These are phyloP conservation scores for Falciphora oryzae DNA, from an alignment of 2,329 filamentous ascomycete species.

Conservation along the genomic window DNA sequence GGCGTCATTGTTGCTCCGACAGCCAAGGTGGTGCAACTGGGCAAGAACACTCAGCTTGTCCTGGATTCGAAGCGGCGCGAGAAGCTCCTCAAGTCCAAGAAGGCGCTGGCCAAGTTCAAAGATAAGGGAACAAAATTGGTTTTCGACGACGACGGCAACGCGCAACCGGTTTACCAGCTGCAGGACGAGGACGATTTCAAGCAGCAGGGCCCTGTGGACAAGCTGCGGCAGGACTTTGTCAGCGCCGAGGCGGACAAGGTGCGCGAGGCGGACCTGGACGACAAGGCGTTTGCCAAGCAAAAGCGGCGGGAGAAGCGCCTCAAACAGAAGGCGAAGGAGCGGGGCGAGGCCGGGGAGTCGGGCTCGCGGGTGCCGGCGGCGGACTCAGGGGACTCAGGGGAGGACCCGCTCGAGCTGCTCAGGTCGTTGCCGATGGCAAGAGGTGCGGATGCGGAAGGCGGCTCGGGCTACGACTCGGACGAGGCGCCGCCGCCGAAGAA, in stretches of 20 bases:
- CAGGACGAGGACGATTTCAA: conserved; percentile 78
- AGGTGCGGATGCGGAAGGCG: conserved; percentile 25
- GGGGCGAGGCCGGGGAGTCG: conserved; percentile 25
- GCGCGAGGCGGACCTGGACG: conserved; percentile 67
- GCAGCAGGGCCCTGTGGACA: conserved; percentile 66
- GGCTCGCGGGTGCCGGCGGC: conserved; percentile 16
- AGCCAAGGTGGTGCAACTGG: conserved; percentile 58
- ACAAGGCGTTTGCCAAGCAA: conserved; percentile 75
- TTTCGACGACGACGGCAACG: conserved; percentile 86
- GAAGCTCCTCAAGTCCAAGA: conserved; percentile 92
- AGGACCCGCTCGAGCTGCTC: conserved; percentile 53
- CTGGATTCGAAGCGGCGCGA: conserved; percentile 94
- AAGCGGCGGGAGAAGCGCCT: conserved; percentile 72
- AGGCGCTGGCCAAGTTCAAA: conserved; percentile 87
- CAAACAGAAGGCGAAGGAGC: conserved; percentile 63
- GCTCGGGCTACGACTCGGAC: conserved; percentile 22
- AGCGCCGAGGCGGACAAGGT: conserved; percentile 68
- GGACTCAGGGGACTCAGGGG: conserved; percentile 24
- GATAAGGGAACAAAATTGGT: conserved; percentile 79
- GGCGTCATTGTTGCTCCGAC: conserved; percentile 32
- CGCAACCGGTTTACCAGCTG: conserved; percentile 82
- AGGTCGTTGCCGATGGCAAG: conserved; percentile 49
- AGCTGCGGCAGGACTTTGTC: conserved; percentile 72
- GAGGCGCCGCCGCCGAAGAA: conserved; percentile 51
- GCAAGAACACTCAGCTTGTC: conserved; percentile 60